A percentile compares a stretch with the other conserved stretches of the same genome.
Evolutionary conservation across 2,329 filamentous ascomycete species (phyloP).

Genomic region (Lecanoromycetidae sp.): DNA sequence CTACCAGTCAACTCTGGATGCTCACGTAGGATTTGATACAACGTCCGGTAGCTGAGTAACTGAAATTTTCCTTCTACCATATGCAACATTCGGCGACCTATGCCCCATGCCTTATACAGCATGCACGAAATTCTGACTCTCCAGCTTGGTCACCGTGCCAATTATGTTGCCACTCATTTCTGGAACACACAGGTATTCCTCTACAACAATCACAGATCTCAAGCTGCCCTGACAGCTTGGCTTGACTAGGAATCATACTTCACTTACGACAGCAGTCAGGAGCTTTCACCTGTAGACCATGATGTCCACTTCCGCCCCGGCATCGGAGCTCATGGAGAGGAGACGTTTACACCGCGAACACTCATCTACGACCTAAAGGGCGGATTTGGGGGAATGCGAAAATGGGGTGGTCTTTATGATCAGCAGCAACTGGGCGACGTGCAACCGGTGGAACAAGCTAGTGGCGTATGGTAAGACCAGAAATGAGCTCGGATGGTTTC

Average conservation of each 20-base stretch:
- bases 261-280: slow-evolving; percentile 60
- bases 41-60: too few relatives aligned
- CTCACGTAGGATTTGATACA: too few relatives aligned
- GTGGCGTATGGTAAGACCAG: slow-evolving; percentile 5
- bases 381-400: slow-evolving; percentile 75
- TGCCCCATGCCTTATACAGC: background rate
- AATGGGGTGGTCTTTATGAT: slow-evolving; percentile 81
- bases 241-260: slow-evolving; percentile 79
- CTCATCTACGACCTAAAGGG: slow-evolving; percentile 93
- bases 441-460: slow-evolving; percentile 34
- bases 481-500: background rate
- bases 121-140: slow-evolving; percentile 96
- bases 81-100: too few relatives aligned
- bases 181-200: slow-evolving; percentile 78
- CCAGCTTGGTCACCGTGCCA: slow-evolving; percentile 84
- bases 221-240: slow-evolving; percentile 5
- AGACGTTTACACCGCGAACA: slow-evolving; percentile 85
- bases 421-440: slow-evolving; percentile 33
- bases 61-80: background rate
- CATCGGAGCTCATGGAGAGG: slow-evolving; percentile 66
- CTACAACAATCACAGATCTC: slow-evolving; percentile 2
- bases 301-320: slow-evolving; percentile 82
- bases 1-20: too few relatives aligned
- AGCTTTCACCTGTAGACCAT: slow-evolving; percentile 50
- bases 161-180: slow-evolving; percentile 90